These are phyloP conservation scores for Barbarea vulgaris DNA, from an alignment of 345 rosid species.

Conservation along the genomic window DNA sequence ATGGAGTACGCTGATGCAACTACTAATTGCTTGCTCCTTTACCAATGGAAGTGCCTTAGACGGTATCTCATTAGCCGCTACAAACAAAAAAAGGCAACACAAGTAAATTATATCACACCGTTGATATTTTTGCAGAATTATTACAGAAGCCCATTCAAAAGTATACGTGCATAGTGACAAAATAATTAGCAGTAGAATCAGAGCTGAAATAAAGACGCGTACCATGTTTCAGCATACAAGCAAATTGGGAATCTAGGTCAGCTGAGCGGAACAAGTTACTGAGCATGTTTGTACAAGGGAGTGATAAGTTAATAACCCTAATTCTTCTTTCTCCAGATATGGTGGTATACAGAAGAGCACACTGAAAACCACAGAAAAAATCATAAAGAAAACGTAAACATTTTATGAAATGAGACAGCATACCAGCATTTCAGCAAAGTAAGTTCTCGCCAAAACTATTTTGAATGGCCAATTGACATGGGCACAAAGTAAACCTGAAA, in stretches of 20 bases:
- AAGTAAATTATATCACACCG: conserved; percentile 12
- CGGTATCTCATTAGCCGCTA: conserved; percentile 81
- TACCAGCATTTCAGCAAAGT: conserved; percentile 24
- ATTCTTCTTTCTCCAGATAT: conserved; percentile 94
- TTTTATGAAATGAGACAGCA: neutral
- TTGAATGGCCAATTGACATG: conserved; percentile 2
- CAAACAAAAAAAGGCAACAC: conserved; percentile 27
- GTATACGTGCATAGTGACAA: neutral
- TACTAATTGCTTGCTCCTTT: conserved; percentile 76
- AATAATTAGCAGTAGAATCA: conserved; percentile 11
- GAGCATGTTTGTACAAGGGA: conserved; percentile 89
- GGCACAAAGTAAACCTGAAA: conserved; percentile 76
- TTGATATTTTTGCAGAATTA: neutral
- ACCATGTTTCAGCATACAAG: conserved; percentile 98
- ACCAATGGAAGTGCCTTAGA: conserved; percentile 60
- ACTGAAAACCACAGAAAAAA: conserved; percentile 50
- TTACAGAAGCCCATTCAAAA: neutral
- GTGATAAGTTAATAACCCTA: conserved; percentile 72
- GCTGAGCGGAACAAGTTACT: conserved; percentile 92
- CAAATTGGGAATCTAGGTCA: conserved; percentile 93
- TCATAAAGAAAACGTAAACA: neutral
- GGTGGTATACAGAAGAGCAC: conserved; percentile 96
- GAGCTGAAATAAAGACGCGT: conserved; percentile 9
- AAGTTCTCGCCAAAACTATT: neutral
- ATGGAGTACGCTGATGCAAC: conserved; percentile 71